Evolutionary conservation across 768 basidiomycete genomes (phyloP).

Genomic region (Hydnum rufescens): DNA sequence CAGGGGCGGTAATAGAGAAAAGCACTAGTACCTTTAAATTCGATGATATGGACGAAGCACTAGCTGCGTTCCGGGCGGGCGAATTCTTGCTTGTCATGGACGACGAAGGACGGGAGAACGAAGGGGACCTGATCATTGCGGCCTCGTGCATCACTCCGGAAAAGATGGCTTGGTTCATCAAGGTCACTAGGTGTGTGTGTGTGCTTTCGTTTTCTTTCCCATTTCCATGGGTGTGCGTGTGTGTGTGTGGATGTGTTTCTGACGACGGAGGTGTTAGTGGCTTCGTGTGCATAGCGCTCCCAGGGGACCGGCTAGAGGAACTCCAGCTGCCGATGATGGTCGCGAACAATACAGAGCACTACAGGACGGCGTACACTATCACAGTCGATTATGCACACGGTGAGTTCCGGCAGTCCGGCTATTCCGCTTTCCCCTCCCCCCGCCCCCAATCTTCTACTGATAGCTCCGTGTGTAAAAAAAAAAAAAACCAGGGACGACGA

Average conservation of each 20-base stretch:
- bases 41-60: slow-evolving; percentile 61
- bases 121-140: slow-evolving; percentile 88
- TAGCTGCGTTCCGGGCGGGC: slow-evolving; percentile 54
- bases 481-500: slow-evolving; percentile 77
- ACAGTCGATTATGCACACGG: slow-evolving; percentile 89
- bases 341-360: slow-evolving; percentile 70
- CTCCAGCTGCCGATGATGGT: slow-evolving; percentile 90
- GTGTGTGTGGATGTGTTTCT: background rate
- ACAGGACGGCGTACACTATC: slow-evolving; percentile 86
- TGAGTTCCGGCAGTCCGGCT: slow-evolving; percentile 18
- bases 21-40: slow-evolving; percentile 31
- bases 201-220: background rate
- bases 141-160: slow-evolving; percentile 72
- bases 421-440: background rate
- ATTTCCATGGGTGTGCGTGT: background rate
- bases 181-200: slow-evolving; percentile 63
- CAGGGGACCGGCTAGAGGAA: slow-evolving; percentile 48
- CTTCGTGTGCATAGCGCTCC: slow-evolving; percentile 79
- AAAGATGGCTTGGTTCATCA: slow-evolving; percentile 99
- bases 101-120: slow-evolving; percentile 89
- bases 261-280: slow-evolving; percentile 33
- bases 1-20: too few relatives aligned
- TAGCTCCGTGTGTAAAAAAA: background rate
- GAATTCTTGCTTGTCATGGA: slow-evolving; percentile 97
- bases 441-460: background rate